Evolutionary conservation across 768 basidiomycete species (phyloP).

Genomic region (Macrocybe gigantea): DNA sequence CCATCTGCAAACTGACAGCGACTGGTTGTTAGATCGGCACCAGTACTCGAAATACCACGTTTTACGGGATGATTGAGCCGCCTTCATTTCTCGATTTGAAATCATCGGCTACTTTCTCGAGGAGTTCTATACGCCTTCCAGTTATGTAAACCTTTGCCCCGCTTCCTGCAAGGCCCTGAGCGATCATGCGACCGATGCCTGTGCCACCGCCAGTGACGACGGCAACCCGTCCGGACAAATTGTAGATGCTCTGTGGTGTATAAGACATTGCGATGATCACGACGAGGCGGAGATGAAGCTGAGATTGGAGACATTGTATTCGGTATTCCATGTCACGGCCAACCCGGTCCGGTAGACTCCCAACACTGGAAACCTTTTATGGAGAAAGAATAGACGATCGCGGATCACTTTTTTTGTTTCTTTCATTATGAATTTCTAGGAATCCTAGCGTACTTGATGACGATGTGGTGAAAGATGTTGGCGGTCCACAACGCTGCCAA

Average conservation of each 20-base stretch:
- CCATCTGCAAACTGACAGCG: constrained; percentile 52
- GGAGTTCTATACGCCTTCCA: constrained; percentile 59
- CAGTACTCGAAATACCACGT: background rate
- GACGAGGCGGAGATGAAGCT: too few relatives aligned
- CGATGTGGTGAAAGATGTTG: too few relatives aligned
- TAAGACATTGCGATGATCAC: constrained; percentile 17
- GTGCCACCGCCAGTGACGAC: constrained; percentile 51
- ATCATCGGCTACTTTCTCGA: constrained; percentile 48
- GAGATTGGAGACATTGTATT: too few relatives aligned
- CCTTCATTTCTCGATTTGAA: constrained; percentile 41
- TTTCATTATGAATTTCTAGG: too few relatives aligned
- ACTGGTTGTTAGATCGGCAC: background rate
- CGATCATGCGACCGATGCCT: constrained; percentile 58
- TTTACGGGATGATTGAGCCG: constrained; percentile 53
- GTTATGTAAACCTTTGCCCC: constrained; percentile 82
- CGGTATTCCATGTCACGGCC: too few relatives aligned
- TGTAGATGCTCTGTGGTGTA: constrained; percentile 33
- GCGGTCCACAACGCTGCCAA: too few relatives aligned
- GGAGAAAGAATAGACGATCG: too few relatives aligned
- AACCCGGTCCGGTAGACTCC: too few relatives aligned
- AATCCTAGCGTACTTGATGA: too few relatives aligned
- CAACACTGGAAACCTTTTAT: too few relatives aligned
- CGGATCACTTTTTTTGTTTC: too few relatives aligned
- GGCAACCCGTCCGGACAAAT: constrained; percentile 53
- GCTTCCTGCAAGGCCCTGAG: constrained; percentile 66